phyloP scores from a whole-genome alignment of 805 yeast species.

The Wickerhamiella azymoides region DNA sequence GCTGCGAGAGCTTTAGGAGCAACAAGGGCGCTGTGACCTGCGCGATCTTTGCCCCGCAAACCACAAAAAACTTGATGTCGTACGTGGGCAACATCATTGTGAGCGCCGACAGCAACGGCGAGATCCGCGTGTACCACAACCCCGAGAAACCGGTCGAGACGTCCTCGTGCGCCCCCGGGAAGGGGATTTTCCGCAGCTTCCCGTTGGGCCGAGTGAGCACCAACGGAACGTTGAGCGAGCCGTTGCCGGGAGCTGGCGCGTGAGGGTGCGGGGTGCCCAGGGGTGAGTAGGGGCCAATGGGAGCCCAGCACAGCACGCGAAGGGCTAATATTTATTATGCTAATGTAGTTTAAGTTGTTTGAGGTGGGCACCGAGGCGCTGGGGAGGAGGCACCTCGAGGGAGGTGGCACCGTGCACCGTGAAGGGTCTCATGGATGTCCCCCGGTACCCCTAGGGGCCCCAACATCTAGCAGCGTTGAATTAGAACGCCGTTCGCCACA shows the following conservation, averaged over 20 bases:
- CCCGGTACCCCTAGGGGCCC: no score
- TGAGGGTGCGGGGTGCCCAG: no score
- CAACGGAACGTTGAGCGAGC: not conserved
- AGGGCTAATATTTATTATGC: no score
- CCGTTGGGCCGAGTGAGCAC: not conserved
- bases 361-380: no score
- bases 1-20: constrained; percentile 5
- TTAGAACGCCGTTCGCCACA: no score
- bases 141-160: not conserved
- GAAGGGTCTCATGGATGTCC: no score
- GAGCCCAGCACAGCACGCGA: no score
- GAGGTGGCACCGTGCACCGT: no score
- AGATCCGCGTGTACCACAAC: constrained; percentile 5
- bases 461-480: no score
- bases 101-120: constrained; percentile 5
- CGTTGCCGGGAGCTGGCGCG: no score
- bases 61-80: constrained; percentile 1
- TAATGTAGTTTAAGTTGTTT: no score
- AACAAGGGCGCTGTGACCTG: constrained; percentile 3
- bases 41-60: constrained; percentile 9
- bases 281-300: not conserved
- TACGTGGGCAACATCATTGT: constrained; percentile 4
- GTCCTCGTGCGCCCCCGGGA: not conserved
- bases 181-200: not conserved
- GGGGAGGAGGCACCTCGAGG: no score